Base-by-base conservation (phyloP, 139 green algal genomes). In the Nannochloris sp. region DNA sequence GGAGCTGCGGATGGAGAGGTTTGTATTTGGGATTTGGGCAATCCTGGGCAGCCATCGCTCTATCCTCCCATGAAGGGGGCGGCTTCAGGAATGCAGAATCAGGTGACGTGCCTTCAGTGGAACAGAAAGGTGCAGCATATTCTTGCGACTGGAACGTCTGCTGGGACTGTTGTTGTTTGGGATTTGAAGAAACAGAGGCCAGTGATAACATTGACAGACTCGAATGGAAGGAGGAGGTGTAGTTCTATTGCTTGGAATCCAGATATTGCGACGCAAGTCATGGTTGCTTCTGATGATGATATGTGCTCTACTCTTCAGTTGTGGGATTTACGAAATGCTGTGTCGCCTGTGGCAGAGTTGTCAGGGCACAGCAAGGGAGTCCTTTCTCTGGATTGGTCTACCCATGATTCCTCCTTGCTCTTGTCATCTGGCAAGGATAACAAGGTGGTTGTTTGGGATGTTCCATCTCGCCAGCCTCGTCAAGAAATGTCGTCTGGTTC, bases 61-160 rank as follows among this genome's bases (percentile, higher is more conserved):
- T 92, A 83, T 61, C 84, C 85, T 2, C 62, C 76, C 1, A 69
- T 88, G 44, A 79, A 85, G 65, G 8, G 29, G 19, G 48, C 58
- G 49, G 40, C 72, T 29, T 31, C 54, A 2, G 75, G 57, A 4
- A 57, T 57, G 10, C 69, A 74, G 16, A 70, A 69, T 6, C 87
- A 96, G 56, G 91, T 97, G 43, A 88, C 85, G 0, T 83, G 78
- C 67, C 75, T 97, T 10, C 70, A 81, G 1, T 99, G 93, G 93
- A 98, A 98, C 76, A 64, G 64, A 54, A 96, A 95, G 70, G 91
- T 97, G 48, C 85, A 93, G 67, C 89, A 98, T 72, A 97, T 99
- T 62, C 72, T 98, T 58, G 93, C 88, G 6, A 90, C 86, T 24
- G 85, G 76, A 56, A 84, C 69, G 24, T 71, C 62, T 21, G 43